Conservation (phyloP, 1,284 basidiomycete genomes). For the Austropuccinia psidii region DNA sequence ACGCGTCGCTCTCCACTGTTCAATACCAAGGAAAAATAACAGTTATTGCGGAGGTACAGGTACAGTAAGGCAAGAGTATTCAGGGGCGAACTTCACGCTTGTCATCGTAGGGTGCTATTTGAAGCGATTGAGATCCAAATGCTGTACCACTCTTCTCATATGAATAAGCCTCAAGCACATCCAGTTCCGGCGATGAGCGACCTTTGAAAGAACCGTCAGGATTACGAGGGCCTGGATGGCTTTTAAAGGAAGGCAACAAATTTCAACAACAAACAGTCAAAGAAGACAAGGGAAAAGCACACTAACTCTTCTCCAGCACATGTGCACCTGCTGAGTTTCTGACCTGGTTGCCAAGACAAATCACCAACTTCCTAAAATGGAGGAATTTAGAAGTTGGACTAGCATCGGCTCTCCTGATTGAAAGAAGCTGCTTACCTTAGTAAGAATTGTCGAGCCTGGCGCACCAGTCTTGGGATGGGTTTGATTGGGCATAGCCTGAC, state of each 20-base stretch:
- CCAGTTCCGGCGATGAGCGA: conserved; percentile 46
- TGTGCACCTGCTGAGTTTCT: conserved; percentile 44
- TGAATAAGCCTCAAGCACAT: conserved; percentile 45
- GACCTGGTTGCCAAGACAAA: conserved; percentile 42
- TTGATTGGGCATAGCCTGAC: conserved; percentile 36
- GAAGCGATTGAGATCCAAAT: conserved; percentile 42
- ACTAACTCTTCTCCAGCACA: conserved; percentile 41
- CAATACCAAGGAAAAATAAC: neutral
- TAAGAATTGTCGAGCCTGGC: conserved; percentile 24
- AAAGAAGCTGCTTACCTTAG: neutral
- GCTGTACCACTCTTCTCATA: conserved; percentile 37
- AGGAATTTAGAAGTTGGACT: conserved; percentile 22
- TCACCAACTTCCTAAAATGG: neutral
- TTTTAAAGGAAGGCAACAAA: conserved; percentile 40
- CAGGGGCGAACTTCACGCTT: conserved; percentile 40
- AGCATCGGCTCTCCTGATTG: conserved; percentile 30
- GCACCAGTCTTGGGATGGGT: conserved; percentile 33
- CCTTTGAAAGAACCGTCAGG: conserved; percentile 43
- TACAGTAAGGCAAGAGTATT: neutral
- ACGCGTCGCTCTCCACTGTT: conserved; percentile 7
- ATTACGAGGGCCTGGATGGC: conserved; percentile 44
- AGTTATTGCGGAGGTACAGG: neutral
- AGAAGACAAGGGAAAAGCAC: neutral
- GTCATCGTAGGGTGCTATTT: conserved; percentile 44
- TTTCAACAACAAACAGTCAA: conserved; percentile 40